Conservation (phyloP, 352 stramenopile species). For the Phytophthora pisi region DNA sequence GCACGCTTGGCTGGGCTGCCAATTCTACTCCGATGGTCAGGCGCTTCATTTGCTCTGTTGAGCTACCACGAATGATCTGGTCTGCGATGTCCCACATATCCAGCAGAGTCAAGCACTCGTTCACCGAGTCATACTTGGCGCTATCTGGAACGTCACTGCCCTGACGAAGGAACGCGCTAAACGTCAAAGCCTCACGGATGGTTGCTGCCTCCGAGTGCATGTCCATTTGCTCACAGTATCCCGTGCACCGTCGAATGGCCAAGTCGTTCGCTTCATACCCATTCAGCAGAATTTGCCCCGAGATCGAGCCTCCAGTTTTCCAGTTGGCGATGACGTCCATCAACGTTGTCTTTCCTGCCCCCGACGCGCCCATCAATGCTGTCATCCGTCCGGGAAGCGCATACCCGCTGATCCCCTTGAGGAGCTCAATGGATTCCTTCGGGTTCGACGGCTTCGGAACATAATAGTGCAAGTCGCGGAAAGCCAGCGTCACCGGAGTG, state of each 20-base stretch:
- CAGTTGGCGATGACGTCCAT: slow-evolving; percentile 92
- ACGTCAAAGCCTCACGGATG: slow-evolving; percentile 87
- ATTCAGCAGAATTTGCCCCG: slow-evolving; percentile 24
- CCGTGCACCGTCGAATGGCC: slow-evolving; percentile 43
- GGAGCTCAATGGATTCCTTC: slow-evolving; percentile 26
- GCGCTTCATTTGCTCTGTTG: slow-evolving; percentile 45
- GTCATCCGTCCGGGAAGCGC: slow-evolving; percentile 37
- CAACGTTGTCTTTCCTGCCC: slow-evolving; percentile 86
- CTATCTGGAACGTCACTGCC: slow-evolving; percentile 38
- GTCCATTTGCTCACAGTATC: slow-evolving; percentile 82
- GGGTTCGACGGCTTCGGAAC: slow-evolving; percentile 26
- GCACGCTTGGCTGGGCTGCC: slow-evolving; percentile 35
- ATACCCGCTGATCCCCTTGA: slow-evolving; percentile 22
- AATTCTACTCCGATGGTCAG: slow-evolving; percentile 48
- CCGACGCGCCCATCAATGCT: slow-evolving; percentile 57
- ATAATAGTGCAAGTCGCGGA: slow-evolving; percentile 28
- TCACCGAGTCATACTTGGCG: slow-evolving; percentile 55
- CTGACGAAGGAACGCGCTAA: slow-evolving; percentile 80
- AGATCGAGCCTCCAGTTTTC: slow-evolving; percentile 69
- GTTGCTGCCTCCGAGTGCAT: slow-evolving; percentile 85
- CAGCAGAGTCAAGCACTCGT: slow-evolving; percentile 83
- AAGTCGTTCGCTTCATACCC: slow-evolving; percentile 24
- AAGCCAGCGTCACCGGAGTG: slow-evolving; percentile 29
- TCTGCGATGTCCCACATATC: slow-evolving; percentile 59
- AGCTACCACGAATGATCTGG: slow-evolving; percentile 35